A percentile compares a stretch with the other conserved stretches of the same genome.
Conservation (phyloP, 208 protist genomes). For the Trypanosoma mega region DNA sequence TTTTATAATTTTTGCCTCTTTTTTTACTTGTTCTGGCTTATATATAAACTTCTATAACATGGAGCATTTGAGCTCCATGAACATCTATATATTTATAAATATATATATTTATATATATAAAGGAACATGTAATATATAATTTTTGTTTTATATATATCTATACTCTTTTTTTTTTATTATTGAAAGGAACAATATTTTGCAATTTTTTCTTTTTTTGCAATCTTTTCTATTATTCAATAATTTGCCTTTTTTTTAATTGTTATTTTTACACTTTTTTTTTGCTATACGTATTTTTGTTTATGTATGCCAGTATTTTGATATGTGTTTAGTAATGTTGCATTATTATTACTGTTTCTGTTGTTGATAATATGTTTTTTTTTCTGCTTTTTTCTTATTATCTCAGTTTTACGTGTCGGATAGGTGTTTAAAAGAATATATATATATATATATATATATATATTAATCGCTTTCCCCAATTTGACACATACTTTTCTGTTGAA, state of each 20-base stretch:
- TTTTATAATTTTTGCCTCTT: no score
- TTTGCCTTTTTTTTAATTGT: conserved; percentile 3
- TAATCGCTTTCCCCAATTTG: background rate
- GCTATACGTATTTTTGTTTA: conserved; percentile 18
- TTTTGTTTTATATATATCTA: background rate
- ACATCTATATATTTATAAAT: no score
- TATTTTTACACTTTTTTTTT: conserved; percentile 5
- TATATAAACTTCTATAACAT: no score
- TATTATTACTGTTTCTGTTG: conserved; percentile 4
- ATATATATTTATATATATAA: background rate
- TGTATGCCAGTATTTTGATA: conserved; percentile 8
- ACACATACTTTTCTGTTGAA: no score
- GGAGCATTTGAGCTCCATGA: no score
- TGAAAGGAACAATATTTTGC: background rate
- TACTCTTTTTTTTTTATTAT: background rate
- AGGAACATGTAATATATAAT: no score
- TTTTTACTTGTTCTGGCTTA: no score
- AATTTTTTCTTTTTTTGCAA: conserved; percentile 7
- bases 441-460: background rate
- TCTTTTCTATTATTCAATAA: conserved; percentile 6
- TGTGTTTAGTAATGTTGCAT: conserved; percentile 1
- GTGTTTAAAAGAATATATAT: background rate
- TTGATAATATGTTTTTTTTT: background rate
- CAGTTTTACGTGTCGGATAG: background rate
- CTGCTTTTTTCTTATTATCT: conserved; percentile 8